Evolutionary conservation across 164 flowering plant species (phyloP).

Genomic region (Taxillus chinensis): DNA sequence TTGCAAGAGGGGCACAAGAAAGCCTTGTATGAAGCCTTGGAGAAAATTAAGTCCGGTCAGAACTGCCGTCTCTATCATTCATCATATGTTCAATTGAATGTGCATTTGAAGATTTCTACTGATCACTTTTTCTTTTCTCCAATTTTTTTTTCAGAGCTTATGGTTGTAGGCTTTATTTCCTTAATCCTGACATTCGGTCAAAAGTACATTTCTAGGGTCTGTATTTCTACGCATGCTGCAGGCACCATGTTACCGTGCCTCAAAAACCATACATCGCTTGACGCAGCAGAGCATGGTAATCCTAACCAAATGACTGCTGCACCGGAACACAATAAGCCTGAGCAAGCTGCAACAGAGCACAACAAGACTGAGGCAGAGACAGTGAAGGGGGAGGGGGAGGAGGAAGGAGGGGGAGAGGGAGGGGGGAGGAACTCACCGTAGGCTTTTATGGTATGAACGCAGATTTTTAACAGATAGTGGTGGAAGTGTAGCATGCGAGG

Average conservation of each 20-base stretch:
- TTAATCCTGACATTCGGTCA: slow-evolving; percentile 39
- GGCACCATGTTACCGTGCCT: slow-evolving; percentile 56
- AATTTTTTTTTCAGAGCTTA: slow-evolving; percentile 35
- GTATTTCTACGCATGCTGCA: slow-evolving; percentile 25
- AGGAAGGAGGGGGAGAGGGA: background rate
- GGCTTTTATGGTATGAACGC: slow-evolving; percentile 44
- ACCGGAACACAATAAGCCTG: background rate
- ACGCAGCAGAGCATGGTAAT: too few relatives aligned
- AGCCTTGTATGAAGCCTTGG: slow-evolving; percentile 46
- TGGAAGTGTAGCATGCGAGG: slow-evolving; percentile 18
- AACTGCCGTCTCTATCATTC: background rate
- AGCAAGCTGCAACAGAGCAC: too few relatives aligned
- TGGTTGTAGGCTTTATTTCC: slow-evolving; percentile 55
- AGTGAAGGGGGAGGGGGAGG: too few relatives aligned
- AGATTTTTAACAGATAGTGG: slow-evolving; percentile 31
- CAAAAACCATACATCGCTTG: background rate
- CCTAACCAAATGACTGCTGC: too few relatives aligned
- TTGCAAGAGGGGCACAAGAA: slow-evolving; percentile 26
- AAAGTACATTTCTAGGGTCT: slow-evolving; percentile 27
- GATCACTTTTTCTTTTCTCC: background rate
- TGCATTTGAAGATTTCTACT: background rate
- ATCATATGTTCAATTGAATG: background rate
- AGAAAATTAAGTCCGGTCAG: slow-evolving; percentile 45
- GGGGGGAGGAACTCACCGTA: slow-evolving; percentile 18
- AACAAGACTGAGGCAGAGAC: too few relatives aligned